phyloP scores from a whole-genome alignment of 2,329 filamentous ascomycete species.

The Albifimbria verrucaria region DNA sequence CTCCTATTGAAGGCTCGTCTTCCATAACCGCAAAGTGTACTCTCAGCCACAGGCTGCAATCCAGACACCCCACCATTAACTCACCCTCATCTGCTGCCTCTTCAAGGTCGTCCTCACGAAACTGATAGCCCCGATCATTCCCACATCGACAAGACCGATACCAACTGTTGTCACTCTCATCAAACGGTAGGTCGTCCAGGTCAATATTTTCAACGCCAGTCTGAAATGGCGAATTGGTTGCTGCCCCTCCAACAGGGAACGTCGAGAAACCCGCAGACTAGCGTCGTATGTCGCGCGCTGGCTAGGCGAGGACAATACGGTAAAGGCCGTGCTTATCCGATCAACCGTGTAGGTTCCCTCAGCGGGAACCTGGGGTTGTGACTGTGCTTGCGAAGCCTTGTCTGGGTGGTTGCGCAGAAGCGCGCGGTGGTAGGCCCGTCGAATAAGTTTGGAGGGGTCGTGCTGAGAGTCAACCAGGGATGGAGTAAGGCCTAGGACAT shows the following conservation, averaged over 20 bases:
- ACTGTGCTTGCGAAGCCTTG: constrained; percentile 34
- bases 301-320: constrained; percentile 47
- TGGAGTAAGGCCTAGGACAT: constrained; percentile 55
- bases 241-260: constrained; percentile 11
- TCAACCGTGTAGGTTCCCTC: constrained; percentile 49
- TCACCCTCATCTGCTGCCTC: constrained; percentile 56
- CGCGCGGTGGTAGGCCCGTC: constrained; percentile 61
- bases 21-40: constrained; percentile 60
- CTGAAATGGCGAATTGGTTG: constrained; percentile 35
- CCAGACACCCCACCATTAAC: constrained; percentile 61
- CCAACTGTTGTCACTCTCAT: constrained; percentile 48
- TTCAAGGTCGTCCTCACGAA: constrained; percentile 58
- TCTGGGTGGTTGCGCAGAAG: constrained; percentile 66
- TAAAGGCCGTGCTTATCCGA: constrained; percentile 60
- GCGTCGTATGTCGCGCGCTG: constrained; percentile 53
- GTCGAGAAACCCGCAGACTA: constrained; percentile 36
- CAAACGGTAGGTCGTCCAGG: constrained; percentile 59
- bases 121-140: constrained; percentile 56
- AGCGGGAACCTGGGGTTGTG: background rate
- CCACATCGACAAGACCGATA: constrained; percentile 61
- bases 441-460: constrained; percentile 48
- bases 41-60: constrained; percentile 65
- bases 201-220: constrained; percentile 63
- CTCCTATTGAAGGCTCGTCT: constrained; percentile 15
- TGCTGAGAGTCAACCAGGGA: constrained; percentile 41